These are phyloP conservation scores for Mrakia blollopis DNA, from an alignment of 768 basidiomycete genomes.

Conservation along the genomic window DNA sequence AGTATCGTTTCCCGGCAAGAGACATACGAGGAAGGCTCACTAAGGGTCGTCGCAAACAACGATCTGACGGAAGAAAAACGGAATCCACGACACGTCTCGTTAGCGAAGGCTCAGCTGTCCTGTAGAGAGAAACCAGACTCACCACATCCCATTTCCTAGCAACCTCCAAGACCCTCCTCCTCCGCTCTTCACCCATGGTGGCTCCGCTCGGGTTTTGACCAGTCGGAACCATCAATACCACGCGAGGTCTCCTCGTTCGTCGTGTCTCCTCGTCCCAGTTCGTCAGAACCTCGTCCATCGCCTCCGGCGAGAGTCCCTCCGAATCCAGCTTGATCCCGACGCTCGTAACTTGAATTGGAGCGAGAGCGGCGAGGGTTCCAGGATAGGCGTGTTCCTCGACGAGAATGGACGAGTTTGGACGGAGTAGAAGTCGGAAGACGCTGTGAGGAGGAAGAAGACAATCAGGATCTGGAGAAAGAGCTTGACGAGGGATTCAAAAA, in stretches of 20 bases:
- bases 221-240: slow-evolving; percentile 21
- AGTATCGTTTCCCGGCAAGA: neutral
- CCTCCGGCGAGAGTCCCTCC: slow-evolving; percentile 16
- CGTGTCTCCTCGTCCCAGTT: slow-evolving; percentile 16
- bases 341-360: slow-evolving; percentile 13
- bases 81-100: neutral
- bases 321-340: slow-evolving; percentile 15
- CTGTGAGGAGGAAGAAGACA: slow-evolving; percentile 1
- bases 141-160: neutral
- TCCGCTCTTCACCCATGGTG: neutral
- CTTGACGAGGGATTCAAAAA: neutral
- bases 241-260: slow-evolving; percentile 1
- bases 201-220: slow-evolving; percentile 9
- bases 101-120: neutral
- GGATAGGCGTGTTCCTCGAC: neutral
- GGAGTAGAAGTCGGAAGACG: slow-evolving; percentile 5
- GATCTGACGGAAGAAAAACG: neutral
- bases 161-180: neutral
- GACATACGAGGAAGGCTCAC: neutral
- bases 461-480: neutral
- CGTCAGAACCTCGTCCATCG: slow-evolving; percentile 23
- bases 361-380: slow-evolving; percentile 20
- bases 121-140: neutral
- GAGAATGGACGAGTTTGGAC: neutral
- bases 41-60: neutral